These are phyloP conservation scores for Boletus sp. DNA, from an alignment of 768 basidiomycete species.

Conservation along the genomic window DNA sequence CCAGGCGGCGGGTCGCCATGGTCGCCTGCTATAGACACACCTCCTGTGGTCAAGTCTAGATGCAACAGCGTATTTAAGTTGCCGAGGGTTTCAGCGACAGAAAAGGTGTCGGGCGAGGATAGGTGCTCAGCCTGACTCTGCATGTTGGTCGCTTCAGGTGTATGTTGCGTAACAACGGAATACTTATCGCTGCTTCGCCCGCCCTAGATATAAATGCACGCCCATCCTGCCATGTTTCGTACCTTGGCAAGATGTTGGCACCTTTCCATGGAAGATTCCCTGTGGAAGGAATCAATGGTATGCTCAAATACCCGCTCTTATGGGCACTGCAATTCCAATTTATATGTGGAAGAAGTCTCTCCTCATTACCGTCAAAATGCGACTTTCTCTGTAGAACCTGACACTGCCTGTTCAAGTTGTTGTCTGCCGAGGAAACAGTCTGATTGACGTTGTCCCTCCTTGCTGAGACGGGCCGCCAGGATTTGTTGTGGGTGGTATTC, in stretches of 20 bases:
- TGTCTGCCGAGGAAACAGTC: no score
- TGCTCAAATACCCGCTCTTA: neutral
- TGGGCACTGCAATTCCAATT: neutral
- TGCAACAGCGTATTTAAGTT: neutral
- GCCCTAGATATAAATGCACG: neutral
- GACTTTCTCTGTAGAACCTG: neutral
- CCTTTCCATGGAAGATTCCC: slow-evolving; percentile 1
- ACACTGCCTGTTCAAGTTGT: neutral
- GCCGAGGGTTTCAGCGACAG: no score
- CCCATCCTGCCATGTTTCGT: neutral
- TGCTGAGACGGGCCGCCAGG: neutral
- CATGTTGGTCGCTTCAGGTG: neutral
- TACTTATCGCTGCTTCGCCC: neutral
- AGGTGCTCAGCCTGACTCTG: neutral
- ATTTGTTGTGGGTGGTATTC: neutral
- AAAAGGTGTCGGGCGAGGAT: neutral
- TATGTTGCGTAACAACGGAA: neutral
- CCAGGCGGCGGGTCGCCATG: accelerated
- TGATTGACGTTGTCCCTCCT: neutral
- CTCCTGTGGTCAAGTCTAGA: neutral
- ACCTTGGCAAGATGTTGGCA: slow-evolving; percentile 4
- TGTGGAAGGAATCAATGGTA: neutral
- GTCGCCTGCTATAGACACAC: neutral
- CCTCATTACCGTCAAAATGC: no score
- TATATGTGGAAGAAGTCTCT: neutral